Evolutionary conservation across 129 eudicot genomes (phyloP).

Genomic region (Pseudognaphalium luteoalbum): DNA sequence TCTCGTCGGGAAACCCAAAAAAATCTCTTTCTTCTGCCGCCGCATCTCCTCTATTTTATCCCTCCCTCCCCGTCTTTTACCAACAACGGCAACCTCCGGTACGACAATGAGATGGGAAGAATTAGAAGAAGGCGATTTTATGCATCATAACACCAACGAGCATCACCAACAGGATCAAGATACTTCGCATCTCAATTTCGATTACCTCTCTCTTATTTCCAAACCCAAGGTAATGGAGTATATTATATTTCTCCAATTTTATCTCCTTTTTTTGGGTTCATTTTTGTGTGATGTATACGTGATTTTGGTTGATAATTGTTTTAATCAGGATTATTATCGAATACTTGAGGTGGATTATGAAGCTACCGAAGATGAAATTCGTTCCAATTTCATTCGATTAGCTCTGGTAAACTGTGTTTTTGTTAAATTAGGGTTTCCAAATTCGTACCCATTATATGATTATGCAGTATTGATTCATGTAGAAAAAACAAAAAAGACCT

Average conservation of each 20-base stretch:
- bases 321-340: slow-evolving; percentile 66
- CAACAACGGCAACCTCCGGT: neutral
- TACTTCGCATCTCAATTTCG: slow-evolving; percentile 51
- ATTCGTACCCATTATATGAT: neutral
- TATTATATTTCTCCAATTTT: neutral
- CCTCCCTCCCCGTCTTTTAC: neutral
- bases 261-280: neutral
- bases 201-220: slow-evolving; percentile 52
- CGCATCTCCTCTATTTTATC: slow-evolving; percentile 29
- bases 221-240: slow-evolving; percentile 68
- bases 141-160: neutral
- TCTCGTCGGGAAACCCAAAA: slow-evolving; percentile 11
- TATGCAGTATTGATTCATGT: neutral
- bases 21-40: slow-evolving; percentile 33
- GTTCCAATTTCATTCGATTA: slow-evolving; percentile 83
- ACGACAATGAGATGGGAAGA: slow-evolving; percentile 66
- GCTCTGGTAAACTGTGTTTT: slow-evolving; percentile 67
- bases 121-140: slow-evolving; percentile 31
- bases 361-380: slow-evolving; percentile 83
- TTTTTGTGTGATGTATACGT: neutral
- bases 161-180: slow-evolving; percentile 26
- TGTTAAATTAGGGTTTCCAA: neutral
- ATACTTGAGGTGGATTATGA: slow-evolving; percentile 85
- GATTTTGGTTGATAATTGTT: neutral
- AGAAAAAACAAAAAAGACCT: neutral